Evolutionary conservation across 2,329 filamentous ascomycete species (phyloP), one percentile per base, ranked within the genome.

Genomic region (Paradendryphiella salina): DNA sequence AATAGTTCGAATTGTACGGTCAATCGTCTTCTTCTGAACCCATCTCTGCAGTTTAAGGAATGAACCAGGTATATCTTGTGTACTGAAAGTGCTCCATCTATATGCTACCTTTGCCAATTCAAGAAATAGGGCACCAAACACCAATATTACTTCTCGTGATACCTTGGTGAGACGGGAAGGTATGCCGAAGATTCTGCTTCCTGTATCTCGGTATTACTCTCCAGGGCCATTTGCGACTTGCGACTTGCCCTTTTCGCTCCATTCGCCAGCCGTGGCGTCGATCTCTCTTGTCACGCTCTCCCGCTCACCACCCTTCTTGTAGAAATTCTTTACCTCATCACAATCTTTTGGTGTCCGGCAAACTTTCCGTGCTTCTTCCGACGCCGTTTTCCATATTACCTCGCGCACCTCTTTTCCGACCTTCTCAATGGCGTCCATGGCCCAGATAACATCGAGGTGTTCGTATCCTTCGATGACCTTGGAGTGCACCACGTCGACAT

Each of bases 361-460:
- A 17, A 74, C 46, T 9, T 77, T 76, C 44, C 83, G 83, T 29
- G 75, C 85, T 77, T 78, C 75, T 15, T 76, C 71, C 3, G 79
- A 72, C 47, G 80, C 78, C 1, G 90, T 96, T 72, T 85, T 85
- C 92, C 92, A 96, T 10, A 96, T 73, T 11, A 95, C 86, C 64
- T 93, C 86, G 23, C 85, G 82, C 0, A 96, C 77, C 74, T 96
- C 92, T 49, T 78, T 80, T 4, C 92, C 94, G 0, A 96, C 89
- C 70, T 93, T 83, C 39, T 93, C 86, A 13, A 91, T 84, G 0
- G 85, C 85, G 66, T 96, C 91, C 79, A 96, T 90, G 0, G 92
- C 91, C 93, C 93, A 96, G 31, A 97, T 85, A 1, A 96, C 90
- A 74, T 96, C 93, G 4, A 97, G 80, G 73, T 97, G 93, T 75